A percentile compares a stretch with the other conserved stretches of the same genome.
Conservation (phyloP, 805 yeast genomes). For the Pichia phayaonensis region DNA sequence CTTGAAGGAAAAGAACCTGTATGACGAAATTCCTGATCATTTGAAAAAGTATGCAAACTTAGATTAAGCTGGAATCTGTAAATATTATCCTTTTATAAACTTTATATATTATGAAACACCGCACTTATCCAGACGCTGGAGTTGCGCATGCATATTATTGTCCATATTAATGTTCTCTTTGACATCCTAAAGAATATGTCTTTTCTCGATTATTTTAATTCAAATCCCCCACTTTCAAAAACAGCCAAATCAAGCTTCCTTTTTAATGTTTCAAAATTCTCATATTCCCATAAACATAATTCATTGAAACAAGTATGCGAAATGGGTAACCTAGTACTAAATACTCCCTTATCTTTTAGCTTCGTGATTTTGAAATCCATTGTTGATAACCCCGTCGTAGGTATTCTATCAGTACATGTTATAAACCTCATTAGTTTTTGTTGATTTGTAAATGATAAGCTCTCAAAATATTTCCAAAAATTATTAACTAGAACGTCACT, state of each 20-base stretch:
- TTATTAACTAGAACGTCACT: constrained; percentile 44
- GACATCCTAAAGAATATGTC: no score
- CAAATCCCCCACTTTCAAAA: constrained; percentile 81
- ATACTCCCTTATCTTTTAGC: constrained; percentile 18
- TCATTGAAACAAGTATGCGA: constrained; percentile 97
- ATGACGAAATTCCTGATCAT: constrained; percentile 58
- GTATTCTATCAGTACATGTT: constrained; percentile 87
- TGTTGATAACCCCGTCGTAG: constrained; percentile 84
- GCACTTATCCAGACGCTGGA: no score
- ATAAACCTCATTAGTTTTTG: constrained; percentile 64
- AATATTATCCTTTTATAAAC: neutral
- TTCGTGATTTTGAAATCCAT: constrained; percentile 65
- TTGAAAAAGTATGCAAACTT: constrained; percentile 60
- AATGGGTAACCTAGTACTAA: constrained; percentile 54
- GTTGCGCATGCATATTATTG: no score
- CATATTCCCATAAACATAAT: constrained; percentile 65
- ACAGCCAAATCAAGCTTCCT: constrained; percentile 62
- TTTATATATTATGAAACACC: no score
- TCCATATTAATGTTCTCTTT: no score
- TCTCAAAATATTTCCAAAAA: constrained; percentile 81
- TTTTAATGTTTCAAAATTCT: constrained; percentile 43
- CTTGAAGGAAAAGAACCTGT: constrained; percentile 64
- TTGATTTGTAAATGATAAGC: constrained; percentile 40
- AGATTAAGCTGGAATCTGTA: constrained; percentile 17
- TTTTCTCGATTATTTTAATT: no score